These are phyloP conservation scores for Rosa chinensis DNA, from an alignment of 306 rosid genomes.

Conservation along the genomic window DNA sequence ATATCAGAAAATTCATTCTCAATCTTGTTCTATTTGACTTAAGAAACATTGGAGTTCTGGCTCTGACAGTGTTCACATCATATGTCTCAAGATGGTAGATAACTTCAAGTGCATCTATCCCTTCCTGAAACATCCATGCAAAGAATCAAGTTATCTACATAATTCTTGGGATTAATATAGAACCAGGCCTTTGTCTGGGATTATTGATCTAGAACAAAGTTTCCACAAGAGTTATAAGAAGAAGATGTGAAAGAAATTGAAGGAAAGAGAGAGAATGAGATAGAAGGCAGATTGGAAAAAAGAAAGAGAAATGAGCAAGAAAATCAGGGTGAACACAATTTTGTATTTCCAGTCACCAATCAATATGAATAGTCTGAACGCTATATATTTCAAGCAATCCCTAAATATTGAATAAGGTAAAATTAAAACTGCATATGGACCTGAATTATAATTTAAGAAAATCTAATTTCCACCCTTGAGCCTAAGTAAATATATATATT, in stretches of 20 bases:
- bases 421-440: no score
- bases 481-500: neutral
- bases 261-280: neutral
- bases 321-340: neutral
- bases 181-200: neutral
- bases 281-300: neutral
- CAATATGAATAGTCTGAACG: neutral
- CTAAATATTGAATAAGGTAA: no score
- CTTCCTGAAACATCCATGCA: conserved; percentile 64
- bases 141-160: conserved; percentile 4
- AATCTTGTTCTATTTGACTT: no score
- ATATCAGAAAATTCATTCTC: no score
- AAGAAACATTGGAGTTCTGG: conserved; percentile 66
- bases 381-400: neutral
- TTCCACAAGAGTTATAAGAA: no score
- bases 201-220: neutral
- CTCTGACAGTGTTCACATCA: conserved; percentile 93
- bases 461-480: neutral
- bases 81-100: conserved; percentile 91
- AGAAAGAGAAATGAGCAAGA: neutral
- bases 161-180: conserved; percentile 1
- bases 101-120: conserved; percentile 95
- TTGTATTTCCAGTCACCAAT: neutral
- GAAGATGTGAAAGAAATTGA: no score
- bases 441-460: neutral